Evolutionary conservation across 306 rosid genomes (phyloP).

Genomic region (Lupinus albus): DNA sequence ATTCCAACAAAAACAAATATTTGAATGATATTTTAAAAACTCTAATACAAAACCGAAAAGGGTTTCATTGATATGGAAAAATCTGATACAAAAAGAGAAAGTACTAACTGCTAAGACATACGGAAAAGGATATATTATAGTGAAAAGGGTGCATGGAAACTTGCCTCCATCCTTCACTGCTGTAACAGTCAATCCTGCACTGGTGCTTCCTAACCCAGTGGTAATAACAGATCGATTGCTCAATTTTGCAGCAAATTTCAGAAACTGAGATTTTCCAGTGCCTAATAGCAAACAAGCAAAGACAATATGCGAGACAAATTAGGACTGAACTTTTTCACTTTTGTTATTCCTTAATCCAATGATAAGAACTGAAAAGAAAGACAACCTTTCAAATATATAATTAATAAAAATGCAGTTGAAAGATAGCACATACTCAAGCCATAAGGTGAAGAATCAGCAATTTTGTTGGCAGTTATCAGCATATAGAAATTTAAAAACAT

Average conservation of each 20-base stretch:
- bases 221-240: conserved; percentile 95
- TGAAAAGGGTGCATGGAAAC: conserved; percentile 25
- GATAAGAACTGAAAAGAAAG: conserved; percentile 25
- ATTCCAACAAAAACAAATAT: conserved; percentile 31
- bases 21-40: conserved; percentile 23
- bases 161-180: conserved; percentile 96
- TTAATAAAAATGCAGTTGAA: conserved; percentile 33
- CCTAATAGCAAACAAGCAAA: conserved; percentile 48
- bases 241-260: conserved; percentile 90
- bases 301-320: conserved; percentile 24
- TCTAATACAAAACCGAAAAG: not conserved
- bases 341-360: not conserved
- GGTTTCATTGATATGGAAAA: too few species aligned
- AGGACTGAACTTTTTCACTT: not conserved
- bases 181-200: conserved; percentile 95
- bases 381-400: conserved; percentile 35
- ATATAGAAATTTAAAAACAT: conserved; percentile 29
- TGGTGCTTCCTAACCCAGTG: conserved; percentile 97
- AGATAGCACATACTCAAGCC: conserved; percentile 32
- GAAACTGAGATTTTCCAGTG: conserved; percentile 93
- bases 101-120: not conserved
- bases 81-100: not conserved
- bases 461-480: conserved; percentile 33
- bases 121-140: conserved; percentile 10
- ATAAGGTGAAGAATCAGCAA: conserved; percentile 12